Percentiles rank a stretch among this genome's conserved stretches.
Conservation (phyloP, 2,329 filamentous ascomycete genomes). For the Verruconis gallopava region DNA sequence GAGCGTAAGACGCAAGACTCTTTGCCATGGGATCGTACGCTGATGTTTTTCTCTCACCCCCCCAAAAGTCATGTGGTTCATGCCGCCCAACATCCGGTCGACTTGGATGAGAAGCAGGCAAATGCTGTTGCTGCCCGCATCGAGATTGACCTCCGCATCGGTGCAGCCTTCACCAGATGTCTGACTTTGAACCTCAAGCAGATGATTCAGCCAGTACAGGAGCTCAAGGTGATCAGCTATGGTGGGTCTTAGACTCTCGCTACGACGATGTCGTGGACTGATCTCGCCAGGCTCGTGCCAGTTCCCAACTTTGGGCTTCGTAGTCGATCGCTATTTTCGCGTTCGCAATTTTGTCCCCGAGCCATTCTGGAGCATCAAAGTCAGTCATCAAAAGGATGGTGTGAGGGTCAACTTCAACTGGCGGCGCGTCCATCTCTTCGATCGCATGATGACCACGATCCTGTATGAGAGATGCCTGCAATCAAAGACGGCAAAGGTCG, state of each 20-base stretch:
- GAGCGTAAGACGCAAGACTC: constrained; percentile 47
- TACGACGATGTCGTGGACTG: not conserved
- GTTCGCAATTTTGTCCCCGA: constrained; percentile 92
- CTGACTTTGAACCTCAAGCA: constrained; percentile 70
- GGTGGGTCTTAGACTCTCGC: constrained; percentile 38
- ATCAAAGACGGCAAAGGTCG: constrained; percentile 66
- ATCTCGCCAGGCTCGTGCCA: constrained; percentile 65
- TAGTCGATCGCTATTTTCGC: constrained; percentile 88
- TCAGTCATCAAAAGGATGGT: constrained; percentile 63
- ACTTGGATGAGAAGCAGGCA: constrained; percentile 74
- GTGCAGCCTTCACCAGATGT: constrained; percentile 82
- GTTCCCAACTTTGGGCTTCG: constrained; percentile 91
- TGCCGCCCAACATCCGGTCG: constrained; percentile 63
- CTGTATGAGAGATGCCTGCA: constrained; percentile 75
- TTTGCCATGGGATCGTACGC: not conserved
- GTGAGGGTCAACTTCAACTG: constrained; percentile 77
- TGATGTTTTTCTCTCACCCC: too few species aligned
- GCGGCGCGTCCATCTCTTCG: constrained; percentile 73
- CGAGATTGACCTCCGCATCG: constrained; percentile 82
- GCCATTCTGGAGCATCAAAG: constrained; percentile 81
- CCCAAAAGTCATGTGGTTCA: constrained; percentile 64
- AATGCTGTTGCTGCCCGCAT: constrained; percentile 80
- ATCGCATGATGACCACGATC: constrained; percentile 66
- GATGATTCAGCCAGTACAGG: constrained; percentile 47
- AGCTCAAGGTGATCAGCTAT: constrained; percentile 57